phyloP scores from a whole-genome alignment of 2,329 filamentous ascomycete species.

The Rachicladosporium sp. region DNA sequence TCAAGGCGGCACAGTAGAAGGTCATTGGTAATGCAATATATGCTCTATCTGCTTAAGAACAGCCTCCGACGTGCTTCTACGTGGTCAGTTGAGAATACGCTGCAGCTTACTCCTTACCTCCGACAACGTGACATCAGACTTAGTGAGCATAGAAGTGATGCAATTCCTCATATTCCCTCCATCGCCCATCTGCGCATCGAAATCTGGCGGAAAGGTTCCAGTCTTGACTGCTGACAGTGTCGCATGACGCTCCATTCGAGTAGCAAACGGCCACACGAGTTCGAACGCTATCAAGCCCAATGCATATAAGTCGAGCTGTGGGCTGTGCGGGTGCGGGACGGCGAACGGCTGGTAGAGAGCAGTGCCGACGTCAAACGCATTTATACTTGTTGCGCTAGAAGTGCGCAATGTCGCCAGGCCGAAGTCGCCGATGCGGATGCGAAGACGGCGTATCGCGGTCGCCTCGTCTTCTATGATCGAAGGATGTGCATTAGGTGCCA shows the following conservation, averaged over 20 bases:
- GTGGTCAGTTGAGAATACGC: too few species aligned
- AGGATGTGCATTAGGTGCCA: not conserved
- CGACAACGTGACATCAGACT: too few species aligned
- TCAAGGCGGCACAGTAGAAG: too few species aligned
- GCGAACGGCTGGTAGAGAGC: conserved; percentile 27
- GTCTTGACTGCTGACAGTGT: conserved; percentile 23
- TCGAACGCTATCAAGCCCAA: conserved; percentile 53
- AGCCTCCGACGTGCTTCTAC: too few species aligned
- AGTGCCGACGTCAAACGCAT: not conserved
- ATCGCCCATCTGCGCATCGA: conserved; percentile 4
- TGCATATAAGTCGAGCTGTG: conserved; percentile 49
- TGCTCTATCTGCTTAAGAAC: too few species aligned
- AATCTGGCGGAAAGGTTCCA: conserved; percentile 36
- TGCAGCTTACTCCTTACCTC: too few species aligned
- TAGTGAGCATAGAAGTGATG: too few species aligned
- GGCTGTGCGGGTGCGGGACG: conserved; percentile 52
- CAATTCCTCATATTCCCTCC: too few species aligned
- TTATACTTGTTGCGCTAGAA: conserved; percentile 26
- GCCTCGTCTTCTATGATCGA: conserved; percentile 3
- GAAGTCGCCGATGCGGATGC: conserved; percentile 55
- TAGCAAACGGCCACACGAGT: conserved; percentile 41
- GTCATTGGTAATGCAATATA: too few species aligned
- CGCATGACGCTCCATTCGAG: conserved; percentile 28
- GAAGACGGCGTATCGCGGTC: conserved; percentile 11
- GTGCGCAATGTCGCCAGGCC: conserved; percentile 44